Conservation (phyloP, 2,329 filamentous ascomycete species). For the Fusarium protoensiforme region DNA sequence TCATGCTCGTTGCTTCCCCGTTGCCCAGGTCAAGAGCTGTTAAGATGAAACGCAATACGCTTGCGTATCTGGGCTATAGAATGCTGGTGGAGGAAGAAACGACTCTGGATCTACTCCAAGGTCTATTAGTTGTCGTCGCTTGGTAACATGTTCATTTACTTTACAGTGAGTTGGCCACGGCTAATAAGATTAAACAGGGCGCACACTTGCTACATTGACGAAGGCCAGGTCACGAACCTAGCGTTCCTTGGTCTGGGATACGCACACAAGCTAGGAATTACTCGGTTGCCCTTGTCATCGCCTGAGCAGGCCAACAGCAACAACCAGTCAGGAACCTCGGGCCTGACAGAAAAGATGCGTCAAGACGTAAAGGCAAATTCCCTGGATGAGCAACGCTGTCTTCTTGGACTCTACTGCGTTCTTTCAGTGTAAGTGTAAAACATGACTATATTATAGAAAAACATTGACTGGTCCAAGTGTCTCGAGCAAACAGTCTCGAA, state of each 20-base stretch:
- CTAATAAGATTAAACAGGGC: conserved; percentile 42
- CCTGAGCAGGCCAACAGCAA: conserved; percentile 18
- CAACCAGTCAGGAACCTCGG: conserved; percentile 10
- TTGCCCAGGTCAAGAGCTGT: conserved; percentile 41
- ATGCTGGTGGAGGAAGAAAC: conserved; percentile 55
- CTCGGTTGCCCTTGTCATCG: conserved; percentile 23
- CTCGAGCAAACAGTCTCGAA: conserved; percentile 51
- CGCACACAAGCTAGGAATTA: conserved; percentile 54
- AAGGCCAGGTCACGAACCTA: conserved; percentile 51
- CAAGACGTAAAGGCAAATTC: conserved; percentile 41
- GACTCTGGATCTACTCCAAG: conserved; percentile 58
- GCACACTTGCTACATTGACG: conserved; percentile 48
- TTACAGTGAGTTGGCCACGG: neutral
- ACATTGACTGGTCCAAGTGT: conserved; percentile 40
- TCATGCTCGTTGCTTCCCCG: conserved; percentile 52
- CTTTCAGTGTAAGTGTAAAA: conserved; percentile 50
- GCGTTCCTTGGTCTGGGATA: conserved; percentile 54
- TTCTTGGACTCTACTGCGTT: conserved; percentile 54
- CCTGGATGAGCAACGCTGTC: conserved; percentile 52
- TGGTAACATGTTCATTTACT: conserved; percentile 50
- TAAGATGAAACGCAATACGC: conserved; percentile 55
- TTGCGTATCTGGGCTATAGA: conserved; percentile 55
- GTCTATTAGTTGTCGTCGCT: conserved; percentile 56
- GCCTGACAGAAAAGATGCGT: conserved; percentile 27
- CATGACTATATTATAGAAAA: neutral